Conservation (phyloP, 306 rosid species). For the Carpinus viminea region DNA sequence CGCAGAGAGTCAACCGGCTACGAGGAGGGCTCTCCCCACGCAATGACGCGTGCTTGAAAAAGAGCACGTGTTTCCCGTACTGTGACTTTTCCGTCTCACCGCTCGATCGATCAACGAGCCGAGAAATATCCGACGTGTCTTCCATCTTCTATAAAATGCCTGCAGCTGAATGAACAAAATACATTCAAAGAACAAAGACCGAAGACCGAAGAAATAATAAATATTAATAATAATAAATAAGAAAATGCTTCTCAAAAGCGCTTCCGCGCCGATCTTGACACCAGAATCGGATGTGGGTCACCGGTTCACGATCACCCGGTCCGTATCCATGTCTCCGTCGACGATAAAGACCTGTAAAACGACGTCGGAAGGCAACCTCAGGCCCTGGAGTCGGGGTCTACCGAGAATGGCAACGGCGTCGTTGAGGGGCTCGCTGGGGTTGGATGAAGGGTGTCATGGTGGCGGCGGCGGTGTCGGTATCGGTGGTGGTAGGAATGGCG, state of each 20-base stretch:
- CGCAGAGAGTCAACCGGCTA: background rate
- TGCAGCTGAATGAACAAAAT: background rate
- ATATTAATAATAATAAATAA: too few relatives aligned
- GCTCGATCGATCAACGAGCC: background rate
- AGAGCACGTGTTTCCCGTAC: background rate
- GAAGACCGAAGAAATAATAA: too few relatives aligned
- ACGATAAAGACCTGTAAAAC: background rate
- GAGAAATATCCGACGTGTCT: background rate
- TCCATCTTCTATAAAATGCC: background rate
- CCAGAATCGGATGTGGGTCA: constrained; percentile 1
- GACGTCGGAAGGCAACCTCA: background rate
- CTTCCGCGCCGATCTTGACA: background rate
- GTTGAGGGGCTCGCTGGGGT: constrained; percentile 4
- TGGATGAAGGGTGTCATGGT: background rate
- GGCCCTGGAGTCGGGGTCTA: background rate
- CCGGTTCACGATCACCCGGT: background rate
- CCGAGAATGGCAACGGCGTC: background rate
- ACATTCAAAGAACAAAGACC: background rate
- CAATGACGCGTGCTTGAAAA: too few relatives aligned
- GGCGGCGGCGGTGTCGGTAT: background rate
- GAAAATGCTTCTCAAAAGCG: constrained; percentile 13
- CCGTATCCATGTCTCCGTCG: background rate
- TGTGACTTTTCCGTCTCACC: background rate
- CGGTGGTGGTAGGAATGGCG: background rate
- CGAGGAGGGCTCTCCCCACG: background rate